Base-by-base conservation (phyloP, 2,329 filamentous ascomycete genomes). In the Hymenoscyphus infarciens region DNA sequence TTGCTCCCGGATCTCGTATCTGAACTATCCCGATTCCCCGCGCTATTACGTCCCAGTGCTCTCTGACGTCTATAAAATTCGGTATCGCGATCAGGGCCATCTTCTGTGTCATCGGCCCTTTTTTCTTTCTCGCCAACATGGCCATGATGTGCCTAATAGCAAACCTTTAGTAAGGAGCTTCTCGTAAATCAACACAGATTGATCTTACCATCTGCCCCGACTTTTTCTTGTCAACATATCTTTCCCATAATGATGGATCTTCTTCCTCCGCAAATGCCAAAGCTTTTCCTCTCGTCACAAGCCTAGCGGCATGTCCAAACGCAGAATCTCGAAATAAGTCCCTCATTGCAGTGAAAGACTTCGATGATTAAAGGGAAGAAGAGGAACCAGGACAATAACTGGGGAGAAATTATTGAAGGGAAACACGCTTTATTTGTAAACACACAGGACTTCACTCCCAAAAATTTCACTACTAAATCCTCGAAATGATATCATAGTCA, bases 191-290 rank as follows among this genome's bases (percentile, higher is more conserved):
- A 19, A 49, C 10, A 8, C 8, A 49, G n/a, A 11, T 11, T 19
- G 7, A 5, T 45, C 52, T 25, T 45, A 62, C 61, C 61, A 81
- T 75, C 60, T 80, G 75, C 11, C 72, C 76, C 2, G 81, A 82
- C 65, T 82, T 83, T 63, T 82, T 78, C 54, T 75, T 72, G 63
- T 81, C 76, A 61, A 83, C 71, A 63, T 79, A 83, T 66, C 75
- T 74, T 61, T 78, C 78, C 76, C 79, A 83, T 62, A 83, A 65
- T 3, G 75, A 74, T 0, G 77, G 74, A 65, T 85, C 77, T 56
- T 69, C 72, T 64, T 84, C 81, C 66, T 82, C 80, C 2, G 75
- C 71, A 62, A 80, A 82, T 35, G 72, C 73, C 27, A 82, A 73
- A 7, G 72, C 66, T 59, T 72, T 78, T 7, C 72, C 68, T 13